Evolutionary conservation across 805 yeast genomes (phyloP), one percentile per base, ranked within the genome.

Genomic region (Candida nemodendra): DNA sequence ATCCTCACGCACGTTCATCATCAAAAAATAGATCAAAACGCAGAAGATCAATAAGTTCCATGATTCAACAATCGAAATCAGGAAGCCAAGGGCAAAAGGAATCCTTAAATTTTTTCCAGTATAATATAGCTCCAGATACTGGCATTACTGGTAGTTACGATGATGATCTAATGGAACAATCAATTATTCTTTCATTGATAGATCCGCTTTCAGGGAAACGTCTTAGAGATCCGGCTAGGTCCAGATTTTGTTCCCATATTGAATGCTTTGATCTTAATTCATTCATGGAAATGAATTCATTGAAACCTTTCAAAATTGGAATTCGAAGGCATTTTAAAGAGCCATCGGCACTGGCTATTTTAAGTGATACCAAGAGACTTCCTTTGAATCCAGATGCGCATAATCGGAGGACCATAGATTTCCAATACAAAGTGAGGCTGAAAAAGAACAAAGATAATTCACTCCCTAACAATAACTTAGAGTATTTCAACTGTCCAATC

Each of bases 251-350:
- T 41, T 56, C 66, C 2, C 68, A 63, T 42, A 34, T 61, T 11
- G 65, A 60, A 34, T 63, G 66, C 36, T 63, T 63, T 35, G 68
- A 63, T 38, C 40, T 62, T 36, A 45, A 45, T 4, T 50, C 61
- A 4, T 63, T 63, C 38, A 32, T 56, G 28, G 50, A 45, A 16
- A 42, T 63, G 47, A 51, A 63, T 40, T 40, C 48, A 15, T 36
- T 63, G 21, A 41, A 35, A 14, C 61, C 64, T 9, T 61, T 60
- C 28, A 46, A 35, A 27, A 44, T 61, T 12, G 53, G 52, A 1
- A 47, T 57, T 13, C 41, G 48, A 31, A 27, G 49, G 28, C 39
- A 44, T 11, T 36, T 47, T 4, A 39, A 51, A n/a, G 26, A 31
- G 18, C 51, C 53, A 6, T 41, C 43, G 12, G 41, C 48, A 2